phyloP scores from a whole-genome alignment of 169 alveolate genomes.

The Plasmodium reichenowi region DNA sequence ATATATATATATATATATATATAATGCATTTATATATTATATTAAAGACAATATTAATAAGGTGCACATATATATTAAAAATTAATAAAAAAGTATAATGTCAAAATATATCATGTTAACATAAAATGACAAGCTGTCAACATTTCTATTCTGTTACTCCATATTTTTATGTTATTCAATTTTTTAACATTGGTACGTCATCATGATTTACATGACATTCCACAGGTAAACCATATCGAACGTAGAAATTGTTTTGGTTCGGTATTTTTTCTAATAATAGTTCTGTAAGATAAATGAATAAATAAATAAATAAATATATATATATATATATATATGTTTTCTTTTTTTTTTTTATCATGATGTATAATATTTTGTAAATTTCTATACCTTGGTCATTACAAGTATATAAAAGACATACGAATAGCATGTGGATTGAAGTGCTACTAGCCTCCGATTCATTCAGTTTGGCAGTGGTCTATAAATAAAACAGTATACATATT shows the following conservation, averaged over 20 bases:
- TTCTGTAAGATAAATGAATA: slow-evolving; percentile 21
- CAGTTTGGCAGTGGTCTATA: slow-evolving; percentile 44
- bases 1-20: too few relatives aligned
- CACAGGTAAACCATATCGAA: slow-evolving; percentile 69
- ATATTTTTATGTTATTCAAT: slow-evolving; percentile 11
- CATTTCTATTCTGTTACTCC: not conserved
- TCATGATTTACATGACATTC: slow-evolving; percentile 53
- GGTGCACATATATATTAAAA: too few relatives aligned
- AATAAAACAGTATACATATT: not conserved
- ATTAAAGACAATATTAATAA: too few relatives aligned
- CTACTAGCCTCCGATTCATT: slow-evolving; percentile 51
- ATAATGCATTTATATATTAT: too few relatives aligned
- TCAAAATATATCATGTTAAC: not conserved
- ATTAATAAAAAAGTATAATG: not conserved
- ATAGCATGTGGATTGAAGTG: slow-evolving; percentile 68
- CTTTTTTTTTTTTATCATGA: too few relatives aligned
- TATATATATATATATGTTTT: too few relatives aligned
- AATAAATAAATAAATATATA: slow-evolving; percentile 11
- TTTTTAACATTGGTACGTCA: slow-evolving; percentile 33
- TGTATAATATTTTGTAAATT: too few relatives aligned
- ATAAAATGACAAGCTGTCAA: not conserved
- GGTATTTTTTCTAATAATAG: slow-evolving; percentile 57
- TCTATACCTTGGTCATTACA: slow-evolving; percentile 70
- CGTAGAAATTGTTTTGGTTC: slow-evolving; percentile 46
- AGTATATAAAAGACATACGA: slow-evolving; percentile 64